phyloP scores from a whole-genome alignment of 352 stramenopile species.

The Globisporangium radiosum region DNA sequence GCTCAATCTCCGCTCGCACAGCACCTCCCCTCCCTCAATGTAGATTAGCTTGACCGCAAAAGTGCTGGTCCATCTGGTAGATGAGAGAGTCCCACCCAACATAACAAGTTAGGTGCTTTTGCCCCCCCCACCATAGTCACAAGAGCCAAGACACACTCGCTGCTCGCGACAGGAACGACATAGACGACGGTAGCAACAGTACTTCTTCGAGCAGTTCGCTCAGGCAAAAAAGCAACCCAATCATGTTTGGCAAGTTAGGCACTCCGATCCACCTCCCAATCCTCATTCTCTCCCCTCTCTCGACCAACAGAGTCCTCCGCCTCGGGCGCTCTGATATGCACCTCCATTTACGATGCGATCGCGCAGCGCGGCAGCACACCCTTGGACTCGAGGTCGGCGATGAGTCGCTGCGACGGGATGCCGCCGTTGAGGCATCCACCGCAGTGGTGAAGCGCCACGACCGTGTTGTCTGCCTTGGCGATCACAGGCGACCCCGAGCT shows the following conservation, averaged over 20 bases:
- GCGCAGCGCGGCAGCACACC: conserved; percentile 35
- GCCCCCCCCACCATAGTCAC: too few relatives aligned
- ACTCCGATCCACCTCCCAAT: neutral
- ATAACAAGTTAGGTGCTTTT: too few relatives aligned
- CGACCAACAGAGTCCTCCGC: too few relatives aligned
- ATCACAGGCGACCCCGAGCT: conserved; percentile 68
- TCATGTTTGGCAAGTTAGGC: too few relatives aligned
- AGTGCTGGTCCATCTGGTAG: too few relatives aligned
- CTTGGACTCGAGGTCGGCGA: conserved; percentile 30
- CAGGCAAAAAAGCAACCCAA: too few relatives aligned
- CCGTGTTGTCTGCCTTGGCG: conserved; percentile 36
- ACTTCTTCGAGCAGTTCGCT: conserved; percentile 29
- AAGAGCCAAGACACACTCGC: too few relatives aligned
- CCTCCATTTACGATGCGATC: conserved; percentile 9
- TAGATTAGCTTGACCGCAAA: too few relatives aligned
- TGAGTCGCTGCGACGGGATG: conserved; percentile 45
- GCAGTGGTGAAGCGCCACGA: conserved; percentile 76
- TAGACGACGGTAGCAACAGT: neutral
- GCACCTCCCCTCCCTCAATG: too few relatives aligned
- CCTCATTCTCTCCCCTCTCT: neutral
- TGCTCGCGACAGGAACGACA: neutral
- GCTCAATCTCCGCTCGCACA: too few relatives aligned
- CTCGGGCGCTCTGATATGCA: neutral
- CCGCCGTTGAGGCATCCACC: conserved; percentile 65
- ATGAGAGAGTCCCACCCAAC: too few relatives aligned